A percentile compares a stretch with the other conserved stretches of the same genome.
Evolutionary conservation across 371 early-diverging fungal genomes (phyloP).

Genomic region (Mucor piriformis): DNA sequence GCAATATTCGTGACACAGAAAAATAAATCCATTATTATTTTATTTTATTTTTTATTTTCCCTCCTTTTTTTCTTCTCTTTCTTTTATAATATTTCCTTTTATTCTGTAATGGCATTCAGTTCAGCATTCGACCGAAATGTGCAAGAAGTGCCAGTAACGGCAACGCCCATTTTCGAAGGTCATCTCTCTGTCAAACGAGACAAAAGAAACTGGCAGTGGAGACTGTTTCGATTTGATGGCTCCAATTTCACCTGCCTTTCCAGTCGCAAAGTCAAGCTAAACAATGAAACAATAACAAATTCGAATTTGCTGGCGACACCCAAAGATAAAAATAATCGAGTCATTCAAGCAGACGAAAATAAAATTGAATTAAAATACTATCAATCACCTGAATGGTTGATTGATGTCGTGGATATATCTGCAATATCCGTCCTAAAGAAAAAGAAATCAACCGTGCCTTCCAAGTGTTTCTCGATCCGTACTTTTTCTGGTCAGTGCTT

Average conservation of each 20-base stretch:
- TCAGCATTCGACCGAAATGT: conserved; percentile 5
- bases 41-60: not conserved
- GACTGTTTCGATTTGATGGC: conserved; percentile 57
- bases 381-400: conserved; percentile 52
- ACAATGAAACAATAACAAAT: conserved; percentile 2
- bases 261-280: conserved; percentile 40
- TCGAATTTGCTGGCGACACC: conserved; percentile 47
- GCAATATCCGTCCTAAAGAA: conserved; percentile 43
- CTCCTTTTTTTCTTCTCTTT: conserved; percentile 1
- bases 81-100: not conserved
- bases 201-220: conserved; percentile 49
- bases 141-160: conserved; percentile 45
- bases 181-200: conserved; percentile 42
- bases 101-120: conserved; percentile 16
- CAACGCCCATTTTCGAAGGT: conserved; percentile 52
- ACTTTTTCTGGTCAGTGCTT: conserved; percentile 36
- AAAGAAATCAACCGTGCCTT: conserved; percentile 9
- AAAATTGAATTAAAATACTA: conserved; percentile 39
- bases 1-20: too few relatives aligned
- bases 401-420: conserved; percentile 41
- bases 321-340: conserved; percentile 27
- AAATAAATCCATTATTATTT: too few relatives aligned
- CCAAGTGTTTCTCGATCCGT: conserved; percentile 49
- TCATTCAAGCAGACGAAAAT: not conserved
- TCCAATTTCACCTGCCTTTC: conserved; percentile 47